A percentile compares a stretch with the other conserved stretches of the same genome.
Conservation (phyloP, 202 grass and related monocot genomes). For the Digitaria exilis region DNA sequence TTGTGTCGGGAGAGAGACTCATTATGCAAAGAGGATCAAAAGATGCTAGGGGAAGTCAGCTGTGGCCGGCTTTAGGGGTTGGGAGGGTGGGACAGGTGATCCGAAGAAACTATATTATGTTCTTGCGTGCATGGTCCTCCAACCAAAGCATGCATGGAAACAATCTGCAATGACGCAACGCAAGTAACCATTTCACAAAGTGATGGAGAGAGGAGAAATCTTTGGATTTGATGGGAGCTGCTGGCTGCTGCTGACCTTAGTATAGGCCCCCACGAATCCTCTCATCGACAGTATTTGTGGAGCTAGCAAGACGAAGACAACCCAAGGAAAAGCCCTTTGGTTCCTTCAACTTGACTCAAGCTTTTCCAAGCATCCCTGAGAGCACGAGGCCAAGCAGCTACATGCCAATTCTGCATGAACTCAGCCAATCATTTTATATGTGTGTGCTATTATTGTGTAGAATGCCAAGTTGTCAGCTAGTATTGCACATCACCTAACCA, state of each 20-base stretch:
- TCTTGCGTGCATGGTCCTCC: slow-evolving; percentile 39
- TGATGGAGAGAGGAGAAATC: not conserved
- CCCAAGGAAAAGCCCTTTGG: slow-evolving; percentile 6
- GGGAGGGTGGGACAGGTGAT: slow-evolving; percentile 50
- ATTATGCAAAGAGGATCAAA: not conserved
- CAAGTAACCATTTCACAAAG: slow-evolving; percentile 32
- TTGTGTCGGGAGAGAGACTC: not conserved
- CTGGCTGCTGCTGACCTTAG: slow-evolving; percentile 15
- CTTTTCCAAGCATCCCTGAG: not conserved
- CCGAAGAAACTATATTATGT: slow-evolving; percentile 41
- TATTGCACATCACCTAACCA: slow-evolving; percentile 15
- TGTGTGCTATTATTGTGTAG: not conserved
- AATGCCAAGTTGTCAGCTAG: slow-evolving; percentile 20
- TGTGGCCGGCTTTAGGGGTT: slow-evolving; percentile 12
- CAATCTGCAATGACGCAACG: slow-evolving; percentile 14
- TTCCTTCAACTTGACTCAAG: slow-evolving; percentile 41
- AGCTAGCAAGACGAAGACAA: slow-evolving; percentile 19
- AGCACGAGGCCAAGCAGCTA: slow-evolving; percentile 39
- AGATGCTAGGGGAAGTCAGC: not conserved
- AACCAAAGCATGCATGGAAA: slow-evolving; percentile 27
- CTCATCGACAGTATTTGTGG: not conserved
- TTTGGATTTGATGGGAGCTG: slow-evolving; percentile 41
- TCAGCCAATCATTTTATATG: slow-evolving; percentile 47
- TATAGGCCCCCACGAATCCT: not conserved
- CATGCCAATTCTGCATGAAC: slow-evolving; percentile 35